Evolutionary conservation across 345 rosid genomes (phyloP), one percentile per base, ranked within the genome.

Genomic region (Schrenkiella parvula): DNA sequence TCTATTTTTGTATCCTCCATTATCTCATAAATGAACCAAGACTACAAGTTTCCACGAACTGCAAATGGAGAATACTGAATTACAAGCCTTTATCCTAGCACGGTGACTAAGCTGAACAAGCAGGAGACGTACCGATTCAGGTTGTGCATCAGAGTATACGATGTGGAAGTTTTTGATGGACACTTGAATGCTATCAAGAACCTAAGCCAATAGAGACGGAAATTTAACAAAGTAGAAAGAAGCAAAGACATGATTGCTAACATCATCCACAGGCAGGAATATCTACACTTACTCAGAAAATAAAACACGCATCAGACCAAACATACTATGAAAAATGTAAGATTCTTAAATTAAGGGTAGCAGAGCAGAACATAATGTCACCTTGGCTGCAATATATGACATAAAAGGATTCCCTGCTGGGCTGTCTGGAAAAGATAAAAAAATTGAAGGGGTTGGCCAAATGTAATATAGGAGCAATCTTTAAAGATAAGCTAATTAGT

Each of bases 301-400:
- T 52, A 68, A 59, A 68, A 41, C 10, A 58, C 54, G 43, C 54
- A 48, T 32, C 43, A 68, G 34, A 35, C 25, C 50, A 55, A 62
- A 62, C 35, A 25, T 17, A 31, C 41, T 15, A 60, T 1, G 62
- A 67, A 58, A 19, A 34, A 38, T 11, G n/a, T 38, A 43, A 15
- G 68, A 68, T 48, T 17, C 37, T 47, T 35, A 54, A 55, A 44
- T 25, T 53, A 51, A 50, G 21, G 9, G 61, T 15, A 17, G 17
- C 8, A 44, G 13, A 44, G 34, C 18, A 23, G 12, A 51, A 48
- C 55, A 35, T 39, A 43, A 44, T 64, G 50, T 80, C 73, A 90
- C 98, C 97, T 93, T 93, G 28, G 96, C 90, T 58, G 93, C 85
- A 48, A 93, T 82, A 70, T 80, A 88, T 39, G 96, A 88, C 72